These are phyloP conservation scores for Phanerochaete carnosa DNA, from an alignment of 768 basidiomycete species.

Conservation along the genomic window DNA sequence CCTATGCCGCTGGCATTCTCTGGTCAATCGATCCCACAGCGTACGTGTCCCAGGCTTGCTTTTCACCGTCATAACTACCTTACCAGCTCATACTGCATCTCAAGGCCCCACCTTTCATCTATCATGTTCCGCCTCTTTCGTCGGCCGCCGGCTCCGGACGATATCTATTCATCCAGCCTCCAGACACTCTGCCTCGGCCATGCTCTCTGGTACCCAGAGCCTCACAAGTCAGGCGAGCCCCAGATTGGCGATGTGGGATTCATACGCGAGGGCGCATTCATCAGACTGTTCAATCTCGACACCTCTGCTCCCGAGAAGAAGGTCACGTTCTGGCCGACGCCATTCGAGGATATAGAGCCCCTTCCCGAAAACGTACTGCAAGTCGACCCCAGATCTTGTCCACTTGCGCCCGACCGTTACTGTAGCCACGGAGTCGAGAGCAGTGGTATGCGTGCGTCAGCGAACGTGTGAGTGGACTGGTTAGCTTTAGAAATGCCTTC, in stretches of 20 bases:
- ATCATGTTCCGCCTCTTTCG: too few species aligned
- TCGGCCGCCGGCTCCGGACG: too few species aligned
- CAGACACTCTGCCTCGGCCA: background rate
- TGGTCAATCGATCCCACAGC: too few species aligned
- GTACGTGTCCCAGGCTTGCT: too few species aligned
- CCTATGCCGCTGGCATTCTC: too few species aligned
- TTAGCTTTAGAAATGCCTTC: background rate
- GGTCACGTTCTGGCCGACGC: background rate
- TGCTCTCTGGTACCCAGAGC: constrained; percentile 5
- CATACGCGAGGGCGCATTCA: constrained; percentile 2
- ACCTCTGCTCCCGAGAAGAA: background rate
- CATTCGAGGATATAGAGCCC: background rate
- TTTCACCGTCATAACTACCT: too few species aligned
- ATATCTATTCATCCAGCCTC: too few species aligned
- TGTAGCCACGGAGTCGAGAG: background rate
- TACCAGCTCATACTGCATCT: too few species aligned
- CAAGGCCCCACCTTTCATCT: too few species aligned
- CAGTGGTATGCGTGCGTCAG: background rate
- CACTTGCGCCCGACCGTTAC: background rate
- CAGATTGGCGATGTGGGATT: constrained; percentile 8
- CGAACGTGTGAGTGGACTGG: background rate
- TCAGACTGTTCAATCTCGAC: constrained; percentile 7
- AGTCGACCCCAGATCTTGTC: background rate
- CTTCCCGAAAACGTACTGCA: background rate
- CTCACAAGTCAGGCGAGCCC: background rate